These are phyloP conservation scores for Keqinozyma sinolaborantium DNA, from an alignment of 1,139 yeast species.

Conservation along the genomic window DNA sequence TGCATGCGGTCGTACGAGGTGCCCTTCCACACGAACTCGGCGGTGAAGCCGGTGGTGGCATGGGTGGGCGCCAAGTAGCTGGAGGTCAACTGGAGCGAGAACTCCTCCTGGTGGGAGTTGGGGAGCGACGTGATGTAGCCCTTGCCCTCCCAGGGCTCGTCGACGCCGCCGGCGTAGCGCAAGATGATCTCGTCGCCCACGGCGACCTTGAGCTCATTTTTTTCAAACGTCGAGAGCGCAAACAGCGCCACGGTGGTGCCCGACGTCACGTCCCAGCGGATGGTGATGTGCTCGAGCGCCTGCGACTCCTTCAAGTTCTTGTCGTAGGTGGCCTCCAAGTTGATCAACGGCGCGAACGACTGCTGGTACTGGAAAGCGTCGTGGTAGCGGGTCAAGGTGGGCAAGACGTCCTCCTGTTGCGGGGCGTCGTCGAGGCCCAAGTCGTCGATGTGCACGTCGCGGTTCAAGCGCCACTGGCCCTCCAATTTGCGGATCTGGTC, in stretches of 20 bases:
- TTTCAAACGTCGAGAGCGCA: conserved; percentile 62
- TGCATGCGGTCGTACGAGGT: conserved; percentile 84
- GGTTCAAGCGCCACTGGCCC: conserved; percentile 74
- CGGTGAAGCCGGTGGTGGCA: conserved; percentile 66
- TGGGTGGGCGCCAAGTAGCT: conserved; percentile 34
- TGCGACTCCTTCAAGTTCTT: conserved; percentile 73
- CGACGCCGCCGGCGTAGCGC: conserved; percentile 51
- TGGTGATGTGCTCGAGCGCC: conserved; percentile 69
- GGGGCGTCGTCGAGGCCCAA: conserved; percentile 43
- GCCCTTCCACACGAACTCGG: conserved; percentile 90
- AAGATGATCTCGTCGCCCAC: conserved; percentile 81
- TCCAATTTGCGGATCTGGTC: conserved; percentile 73
- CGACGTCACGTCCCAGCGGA: conserved; percentile 71
- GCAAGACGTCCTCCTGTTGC: conserved; percentile 56
- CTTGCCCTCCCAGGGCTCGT: conserved; percentile 61
- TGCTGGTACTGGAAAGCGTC: conserved; percentile 88
- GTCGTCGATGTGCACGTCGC: conserved; percentile 65
- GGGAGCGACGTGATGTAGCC: conserved; percentile 79
- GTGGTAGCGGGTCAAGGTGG: conserved; percentile 70
- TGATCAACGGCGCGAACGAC: conserved; percentile 79
- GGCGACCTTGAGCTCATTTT: conserved; percentile 67
- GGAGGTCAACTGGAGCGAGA: conserved; percentile 65
- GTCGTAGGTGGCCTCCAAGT: conserved; percentile 80
- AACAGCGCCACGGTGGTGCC: conserved; percentile 72
- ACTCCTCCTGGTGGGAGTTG: conserved; percentile 61